These are phyloP conservation scores for Arctium minus DNA, from an alignment of 129 eudicot genomes.

Conservation along the genomic window DNA sequence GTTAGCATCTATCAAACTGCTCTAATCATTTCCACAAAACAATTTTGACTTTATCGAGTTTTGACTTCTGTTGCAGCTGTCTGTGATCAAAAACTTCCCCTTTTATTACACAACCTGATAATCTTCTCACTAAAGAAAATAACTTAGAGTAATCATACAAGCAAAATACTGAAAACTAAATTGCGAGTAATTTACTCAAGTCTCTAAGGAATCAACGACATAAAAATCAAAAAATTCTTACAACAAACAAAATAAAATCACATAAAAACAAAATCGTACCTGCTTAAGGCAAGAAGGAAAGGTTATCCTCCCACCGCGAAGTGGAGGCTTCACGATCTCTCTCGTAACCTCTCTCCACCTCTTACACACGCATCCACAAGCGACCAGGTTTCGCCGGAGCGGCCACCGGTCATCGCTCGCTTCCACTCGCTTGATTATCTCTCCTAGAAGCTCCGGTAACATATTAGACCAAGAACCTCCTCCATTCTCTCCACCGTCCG, in stretches of 20 bases:
- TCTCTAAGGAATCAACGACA: conserved; percentile 1
- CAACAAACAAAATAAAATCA: not conserved
- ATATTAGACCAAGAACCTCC: conserved; percentile 48
- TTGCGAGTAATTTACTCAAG: not conserved
- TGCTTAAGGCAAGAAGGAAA: conserved; percentile 81
- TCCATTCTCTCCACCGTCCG: conserved; percentile 13
- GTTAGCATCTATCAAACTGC: not conserved
- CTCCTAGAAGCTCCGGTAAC: conserved; percentile 79
- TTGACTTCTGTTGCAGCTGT: conserved; percentile 8
- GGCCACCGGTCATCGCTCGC: conserved; percentile 73
- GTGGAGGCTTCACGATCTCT: conserved; percentile 42
- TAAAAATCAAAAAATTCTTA: not conserved
- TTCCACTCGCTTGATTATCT: conserved; percentile 67
- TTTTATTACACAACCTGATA: not conserved
- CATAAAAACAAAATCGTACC: conserved; percentile 30
- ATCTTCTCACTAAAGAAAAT: not conserved
- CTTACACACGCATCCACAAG: conserved; percentile 73
- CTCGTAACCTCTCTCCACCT: conserved; percentile 65
- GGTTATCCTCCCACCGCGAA: conserved; percentile 53
- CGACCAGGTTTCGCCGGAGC: conserved; percentile 57
- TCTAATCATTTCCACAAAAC: not conserved
- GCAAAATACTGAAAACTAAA: not conserved
- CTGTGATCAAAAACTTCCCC: not conserved
- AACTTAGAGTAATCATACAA: not conserved
- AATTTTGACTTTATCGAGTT: not conserved